Base-by-base conservation (phyloP, 768 basidiomycete species). In the Clavulina sp. region DNA sequence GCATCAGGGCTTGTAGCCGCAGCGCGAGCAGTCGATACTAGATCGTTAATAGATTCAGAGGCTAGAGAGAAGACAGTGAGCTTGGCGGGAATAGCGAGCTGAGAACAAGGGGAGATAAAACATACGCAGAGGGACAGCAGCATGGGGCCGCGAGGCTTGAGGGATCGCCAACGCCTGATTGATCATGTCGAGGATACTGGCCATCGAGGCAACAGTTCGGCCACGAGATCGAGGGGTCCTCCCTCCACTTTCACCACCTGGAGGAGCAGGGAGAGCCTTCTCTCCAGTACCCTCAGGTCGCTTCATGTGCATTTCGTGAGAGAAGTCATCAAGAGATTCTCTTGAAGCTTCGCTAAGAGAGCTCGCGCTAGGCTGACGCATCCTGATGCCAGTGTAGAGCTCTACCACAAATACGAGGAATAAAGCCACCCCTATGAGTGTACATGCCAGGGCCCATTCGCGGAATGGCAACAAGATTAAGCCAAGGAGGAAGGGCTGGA, bases 161-260 rank as follows among this genome's bases (percentile, higher is more conserved):
- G 74, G 74, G 4, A 84, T 81, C 4, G 83, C 81, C 38, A 85
- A 68, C 18, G 82, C 84, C 52, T 76, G 58, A 54, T 80, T 78
- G 80, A 87, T 84, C 81, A 87, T 83, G 60, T 86, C 83, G 53
- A 87, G 67, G 47, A 87, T 81, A 34, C 79, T 80, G 4, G 83
- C 81, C 69, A 84, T 81, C 3, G 83, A 85, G 4, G 80, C 78
- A 52, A 83, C 74, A 38, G 70, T 62, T 24, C 73, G 67, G 31
- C 13, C 26, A 46, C 9, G 43, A 21, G 13, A 13, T 13, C 13
- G 43, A 46, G 26, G 13, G 43, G 13, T 16, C 43, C 43, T 26
- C 13, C 13, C n/a, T n/a, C n/a, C n/a, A n/a, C n/a, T n/a, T n/a
- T n/a, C n/a, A 13, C 24, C 43, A 16, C 26, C 34, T 9, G 43